Evolutionary conservation across 495 filamentous ascomycete genomes (phyloP), one percentile per base, ranked within the genome.

Genomic region (Penicillium argentinense): DNA sequence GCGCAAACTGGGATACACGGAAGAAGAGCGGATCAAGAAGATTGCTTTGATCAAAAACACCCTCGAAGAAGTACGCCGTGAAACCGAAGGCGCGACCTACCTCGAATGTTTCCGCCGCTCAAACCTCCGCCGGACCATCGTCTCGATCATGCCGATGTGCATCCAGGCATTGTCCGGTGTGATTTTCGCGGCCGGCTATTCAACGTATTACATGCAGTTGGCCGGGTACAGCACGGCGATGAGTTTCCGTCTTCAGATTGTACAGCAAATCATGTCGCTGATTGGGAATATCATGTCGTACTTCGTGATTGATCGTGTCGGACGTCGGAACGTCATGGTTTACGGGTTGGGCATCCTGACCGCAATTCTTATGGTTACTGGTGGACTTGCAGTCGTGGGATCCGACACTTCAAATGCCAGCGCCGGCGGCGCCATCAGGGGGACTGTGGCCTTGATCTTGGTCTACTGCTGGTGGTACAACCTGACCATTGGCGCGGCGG

Each of bases 91-190:
- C 13, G 65, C 49, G 0, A 69, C 57, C 1, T 71, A 59, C 30
- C n/a, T 64, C 1, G 66, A 71, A 40, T 64, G 61, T 34, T 67
- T 69, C 57, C 53, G 56, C 0, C 48, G 47, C 9, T 60, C 63
- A 6, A 68, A 71, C 34, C 29, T 68, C 1, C 63, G 63, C 0
- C 57, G 67, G 5, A 71, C 65, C 3, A 55, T 68, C 16, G 62
- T 68, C 33, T 60, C 60, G 9, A 61, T 66, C 23, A 39, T 51
- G 11, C 64, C 64, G 18, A 36, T 68, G 1, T 50, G 36, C n/a
- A 65, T 70, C 22, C 67, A 70, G 47, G 42, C 53, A 1, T 33
- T 68, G 1, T 56, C 53, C 7, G 64, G 67, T 11, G 49, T 68
- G 7, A 23, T 44, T n/a, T 70, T 66, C 24, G 45, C 53, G 1